Evolutionary conservation across 257 asterid genomes (phyloP).

Genomic region (Solanum corneliomulleri): DNA sequence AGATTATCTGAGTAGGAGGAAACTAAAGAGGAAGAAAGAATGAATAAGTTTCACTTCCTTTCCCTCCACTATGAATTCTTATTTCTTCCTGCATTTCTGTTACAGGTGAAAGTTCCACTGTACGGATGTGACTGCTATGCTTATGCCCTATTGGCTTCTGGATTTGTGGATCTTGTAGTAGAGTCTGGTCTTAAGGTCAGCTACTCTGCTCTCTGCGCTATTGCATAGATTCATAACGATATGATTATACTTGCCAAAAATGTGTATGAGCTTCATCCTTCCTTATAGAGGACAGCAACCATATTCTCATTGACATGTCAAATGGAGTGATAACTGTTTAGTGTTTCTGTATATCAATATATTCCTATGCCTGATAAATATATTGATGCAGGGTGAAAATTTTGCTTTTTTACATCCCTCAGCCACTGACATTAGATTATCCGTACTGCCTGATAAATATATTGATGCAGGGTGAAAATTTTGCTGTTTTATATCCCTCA

Average conservation of each 20-base stretch:
- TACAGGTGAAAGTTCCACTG: conserved; percentile 90
- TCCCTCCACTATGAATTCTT: background rate
- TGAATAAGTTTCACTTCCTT: background rate
- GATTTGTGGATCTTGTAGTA: conserved; percentile 79
- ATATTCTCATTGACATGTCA: background rate
- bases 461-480: background rate
- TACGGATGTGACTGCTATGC: conserved; percentile 99
- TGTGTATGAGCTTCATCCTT: background rate
- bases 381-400: background rate
- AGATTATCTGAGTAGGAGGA: background rate
- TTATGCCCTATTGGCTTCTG: conserved; percentile 87
- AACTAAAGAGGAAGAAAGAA: background rate
- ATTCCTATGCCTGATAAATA: background rate
- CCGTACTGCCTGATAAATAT: background rate
- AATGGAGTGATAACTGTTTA: background rate
- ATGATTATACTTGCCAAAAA: background rate
- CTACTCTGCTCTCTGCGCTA: background rate
- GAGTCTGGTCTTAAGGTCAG: conserved; percentile 95
- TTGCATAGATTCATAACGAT: background rate
- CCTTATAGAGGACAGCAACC: background rate
- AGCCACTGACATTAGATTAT: background rate
- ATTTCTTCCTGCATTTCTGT: background rate
- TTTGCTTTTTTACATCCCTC: background rate
- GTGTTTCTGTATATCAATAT: background rate
- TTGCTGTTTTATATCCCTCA: background rate